Base-by-base conservation (phyloP, 495 filamentous ascomycete species). In the Terfezia claveryi region DNA sequence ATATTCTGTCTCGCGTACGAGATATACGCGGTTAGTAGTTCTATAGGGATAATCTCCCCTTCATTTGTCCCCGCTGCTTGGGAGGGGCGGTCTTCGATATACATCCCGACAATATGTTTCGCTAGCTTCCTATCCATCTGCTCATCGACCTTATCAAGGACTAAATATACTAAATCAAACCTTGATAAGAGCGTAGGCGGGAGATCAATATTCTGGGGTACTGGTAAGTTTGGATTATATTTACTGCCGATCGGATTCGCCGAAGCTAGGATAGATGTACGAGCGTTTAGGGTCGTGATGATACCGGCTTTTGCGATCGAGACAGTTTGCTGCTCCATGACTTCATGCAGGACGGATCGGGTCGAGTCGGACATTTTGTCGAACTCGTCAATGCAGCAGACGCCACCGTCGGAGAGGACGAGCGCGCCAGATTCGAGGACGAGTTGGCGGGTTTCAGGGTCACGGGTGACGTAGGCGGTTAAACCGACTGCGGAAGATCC, bases 291-390 rank as follows among this genome's bases (percentile, higher is more conserved):
- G 1, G 91, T 96, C 3, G 91, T 98, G 69, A 98, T 98, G 70
- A 98, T 98, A 62, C 91, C 91, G 1, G 91, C 91, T 72, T 98
- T 98, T 56, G 91, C 91, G 57, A 98, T 92, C 1, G 92, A 96
- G 11, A 98, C 89, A 1, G 91, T 98, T 71, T 98, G 91, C 68
- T 98, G 91, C 65, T 98, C 91, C 91, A 98, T 98, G 16, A 98
- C 91, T 79, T 98, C 91, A 74, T 98, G 91, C 37, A 98, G 75
- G 10, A 96, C 91, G 4, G 88, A 94, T 37, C 91, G 81, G 0
- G 92, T 96, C 23, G 87, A 78, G 55, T 98, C 91, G 54, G 82
- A 87, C 91, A 98, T 98, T 69, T 98, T 98, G 73, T 98, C 91
- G 61, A 98, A 98, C 67, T 98, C 91, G 62, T 98, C 91, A 67